phyloP scores from a whole-genome alignment of 805 yeast genomes.

The Cyberlindnera euphorbiiphila region DNA sequence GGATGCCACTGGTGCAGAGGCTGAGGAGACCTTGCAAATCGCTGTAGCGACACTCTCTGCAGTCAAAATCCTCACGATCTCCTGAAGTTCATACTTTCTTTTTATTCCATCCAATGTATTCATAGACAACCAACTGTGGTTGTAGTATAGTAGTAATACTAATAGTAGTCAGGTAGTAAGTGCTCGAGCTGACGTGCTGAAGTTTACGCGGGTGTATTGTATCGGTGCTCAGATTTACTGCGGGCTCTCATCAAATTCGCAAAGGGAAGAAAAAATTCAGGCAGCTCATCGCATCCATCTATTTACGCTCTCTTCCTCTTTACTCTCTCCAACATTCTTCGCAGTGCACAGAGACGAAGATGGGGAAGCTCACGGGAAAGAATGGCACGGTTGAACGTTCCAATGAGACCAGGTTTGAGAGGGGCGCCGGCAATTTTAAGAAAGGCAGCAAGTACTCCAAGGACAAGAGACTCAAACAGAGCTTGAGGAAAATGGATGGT shows the following conservation, averaged over 20 bases:
- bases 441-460: constrained; percentile 36
- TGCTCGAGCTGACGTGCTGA: no score
- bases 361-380: constrained; percentile 26
- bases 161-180: not conserved
- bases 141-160: no score
- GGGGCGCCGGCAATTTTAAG: constrained; percentile 17
- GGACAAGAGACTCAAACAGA: constrained; percentile 61
- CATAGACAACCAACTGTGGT: no score
- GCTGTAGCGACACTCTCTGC: constrained; percentile 12
- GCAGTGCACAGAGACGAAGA: no score
- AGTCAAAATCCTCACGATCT: constrained; percentile 3
- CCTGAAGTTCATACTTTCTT: no score
- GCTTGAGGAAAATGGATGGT: constrained; percentile 62
- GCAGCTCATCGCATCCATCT: constrained; percentile 6
- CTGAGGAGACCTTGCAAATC: constrained; percentile 8
- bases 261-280: not conserved
- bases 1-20: constrained; percentile 10
- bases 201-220: constrained; percentile 5
- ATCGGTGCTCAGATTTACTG: not conserved
- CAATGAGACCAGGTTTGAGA: constrained; percentile 31
- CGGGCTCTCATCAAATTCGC: constrained; percentile 1
- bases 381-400: constrained; percentile 28
- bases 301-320: no score
- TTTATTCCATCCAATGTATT: no score
- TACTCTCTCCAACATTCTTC: no score